Evolutionary conservation across 768 basidiomycete species (phyloP).

Genomic region (Punctularia strigosozonata): DNA sequence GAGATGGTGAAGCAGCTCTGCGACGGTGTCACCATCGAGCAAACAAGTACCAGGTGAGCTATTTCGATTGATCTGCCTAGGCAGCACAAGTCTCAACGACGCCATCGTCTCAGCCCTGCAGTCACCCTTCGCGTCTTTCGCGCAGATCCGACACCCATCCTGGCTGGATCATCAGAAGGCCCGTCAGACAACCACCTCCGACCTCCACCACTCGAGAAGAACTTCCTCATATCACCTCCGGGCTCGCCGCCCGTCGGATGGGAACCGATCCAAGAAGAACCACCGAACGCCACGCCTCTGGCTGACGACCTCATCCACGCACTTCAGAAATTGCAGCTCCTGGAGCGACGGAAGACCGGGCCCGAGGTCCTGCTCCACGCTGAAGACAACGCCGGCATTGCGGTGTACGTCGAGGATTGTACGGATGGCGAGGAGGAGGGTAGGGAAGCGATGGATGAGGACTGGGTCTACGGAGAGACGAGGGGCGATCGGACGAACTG

Average conservation of each 20-base stretch:
- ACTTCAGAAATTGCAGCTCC: slow-evolving; percentile 53
- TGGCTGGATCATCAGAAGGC: slow-evolving; percentile 15
- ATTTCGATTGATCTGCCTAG: slow-evolving; percentile 3
- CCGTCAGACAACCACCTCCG: slow-evolving; percentile 39
- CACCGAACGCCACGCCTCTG: slow-evolving; percentile 72
- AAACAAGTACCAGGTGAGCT: slow-evolving; percentile 37
- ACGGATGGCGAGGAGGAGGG: slow-evolving; percentile 33
- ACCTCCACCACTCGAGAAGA: slow-evolving; percentile 77
- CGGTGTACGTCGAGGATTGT: slow-evolving; percentile 72
- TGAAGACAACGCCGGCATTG: slow-evolving; percentile 58
- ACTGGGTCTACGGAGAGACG: slow-evolving; percentile 49
- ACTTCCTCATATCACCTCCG: slow-evolving; percentile 96
- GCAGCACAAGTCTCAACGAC: slow-evolving; percentile 6
- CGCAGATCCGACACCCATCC: slow-evolving; percentile 50
- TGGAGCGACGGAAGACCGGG: slow-evolving; percentile 20
- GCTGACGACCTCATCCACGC: slow-evolving; percentile 84
- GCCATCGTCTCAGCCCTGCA: slow-evolving; percentile 27
- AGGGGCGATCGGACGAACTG: slow-evolving; percentile 39
- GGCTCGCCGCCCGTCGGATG: slow-evolving; percentile 96
- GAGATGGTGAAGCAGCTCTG: slow-evolving; percentile 54
- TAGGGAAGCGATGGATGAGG: slow-evolving; percentile 11
- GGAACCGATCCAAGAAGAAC: slow-evolving; percentile 86
- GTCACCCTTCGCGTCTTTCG: slow-evolving; percentile 58
- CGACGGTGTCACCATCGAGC: slow-evolving; percentile 52
- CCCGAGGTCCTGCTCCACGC: slow-evolving; percentile 56